phyloP scores from a whole-genome alignment of 495 filamentous ascomycete species.

The Penicillium atrosanguineum region DNA sequence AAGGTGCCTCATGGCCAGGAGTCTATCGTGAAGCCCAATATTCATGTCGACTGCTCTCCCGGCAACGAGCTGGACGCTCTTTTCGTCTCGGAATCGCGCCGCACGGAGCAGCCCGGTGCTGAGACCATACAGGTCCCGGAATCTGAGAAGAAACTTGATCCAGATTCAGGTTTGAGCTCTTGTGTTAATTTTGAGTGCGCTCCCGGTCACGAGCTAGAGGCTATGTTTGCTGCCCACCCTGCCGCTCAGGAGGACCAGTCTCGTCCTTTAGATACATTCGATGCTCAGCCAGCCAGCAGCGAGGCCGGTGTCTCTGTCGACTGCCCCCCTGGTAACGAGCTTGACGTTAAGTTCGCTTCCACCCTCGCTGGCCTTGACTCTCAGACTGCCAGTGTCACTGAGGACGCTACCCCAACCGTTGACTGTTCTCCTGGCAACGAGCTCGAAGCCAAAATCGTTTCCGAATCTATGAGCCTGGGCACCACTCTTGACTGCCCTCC shows the following conservation, averaged over 20 bases:
- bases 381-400: background rate
- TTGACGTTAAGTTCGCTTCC: conserved; percentile 11
- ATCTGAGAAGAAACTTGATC: background rate
- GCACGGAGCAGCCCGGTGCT: background rate
- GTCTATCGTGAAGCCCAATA: conserved; percentile 1
- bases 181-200: conserved; percentile 10
- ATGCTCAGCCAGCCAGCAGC: background rate
- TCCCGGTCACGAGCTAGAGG: conserved; percentile 18
- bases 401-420: background rate
- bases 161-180: background rate
- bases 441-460: conserved; percentile 11
- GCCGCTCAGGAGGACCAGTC: conserved; percentile 1
- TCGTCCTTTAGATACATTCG: background rate
- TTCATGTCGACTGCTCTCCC: conserved; percentile 6
- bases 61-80: conserved; percentile 9
- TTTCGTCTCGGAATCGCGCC: conserved; percentile 6
- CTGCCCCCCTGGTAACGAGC: conserved; percentile 14
- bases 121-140: background rate
- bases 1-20: background rate
- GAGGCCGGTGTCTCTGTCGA: conserved; percentile 1
- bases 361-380: background rate
- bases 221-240: conserved; percentile 11
- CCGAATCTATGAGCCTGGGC: background rate
- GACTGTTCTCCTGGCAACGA: conserved; percentile 13
- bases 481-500: conserved; percentile 4